Conservation (phyloP, 2,329 filamentous ascomycete species). For the Aspergillus ustus region DNA sequence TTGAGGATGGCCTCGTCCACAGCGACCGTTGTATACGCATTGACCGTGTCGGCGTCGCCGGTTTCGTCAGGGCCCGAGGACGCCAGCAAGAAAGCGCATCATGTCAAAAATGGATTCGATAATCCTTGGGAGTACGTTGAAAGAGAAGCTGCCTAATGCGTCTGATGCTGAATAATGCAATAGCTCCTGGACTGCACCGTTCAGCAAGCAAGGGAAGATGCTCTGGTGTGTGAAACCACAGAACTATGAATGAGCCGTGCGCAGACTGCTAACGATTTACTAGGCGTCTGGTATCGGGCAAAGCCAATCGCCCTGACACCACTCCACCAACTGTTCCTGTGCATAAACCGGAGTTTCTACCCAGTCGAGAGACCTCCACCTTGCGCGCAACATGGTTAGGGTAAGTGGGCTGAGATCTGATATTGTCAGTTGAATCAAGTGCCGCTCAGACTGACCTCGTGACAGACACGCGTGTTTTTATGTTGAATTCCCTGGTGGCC, state of each 20-base stretch:
- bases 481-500: constrained; percentile 82
- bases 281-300: constrained; percentile 47
- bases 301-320: constrained; percentile 63
- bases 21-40: constrained; percentile 46
- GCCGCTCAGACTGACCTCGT: no score
- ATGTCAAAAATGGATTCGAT: constrained; percentile 43
- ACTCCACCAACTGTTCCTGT: constrained; percentile 69
- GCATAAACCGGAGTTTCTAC: constrained; percentile 68
- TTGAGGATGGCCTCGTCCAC: constrained; percentile 44
- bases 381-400: constrained; percentile 93
- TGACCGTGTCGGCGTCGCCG: constrained; percentile 45
- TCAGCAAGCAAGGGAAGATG: neutral
- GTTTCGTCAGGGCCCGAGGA: constrained; percentile 43
- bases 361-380: constrained; percentile 60
- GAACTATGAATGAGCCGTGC: neutral
- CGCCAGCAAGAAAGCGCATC: constrained; percentile 45
- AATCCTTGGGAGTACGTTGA: constrained; percentile 51
- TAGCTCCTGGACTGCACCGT: constrained; percentile 30
- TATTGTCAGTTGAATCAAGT: no score
- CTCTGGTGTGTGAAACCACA: constrained; percentile 5
- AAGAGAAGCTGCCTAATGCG: neutral
- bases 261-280: neutral
- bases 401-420: no score
- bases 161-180: constrained; percentile 6
- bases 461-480: constrained; percentile 88